These are phyloP conservation scores for Trypanosomatidae sp. DNA, from an alignment of 208 protist genomes.

Conservation along the genomic window DNA sequence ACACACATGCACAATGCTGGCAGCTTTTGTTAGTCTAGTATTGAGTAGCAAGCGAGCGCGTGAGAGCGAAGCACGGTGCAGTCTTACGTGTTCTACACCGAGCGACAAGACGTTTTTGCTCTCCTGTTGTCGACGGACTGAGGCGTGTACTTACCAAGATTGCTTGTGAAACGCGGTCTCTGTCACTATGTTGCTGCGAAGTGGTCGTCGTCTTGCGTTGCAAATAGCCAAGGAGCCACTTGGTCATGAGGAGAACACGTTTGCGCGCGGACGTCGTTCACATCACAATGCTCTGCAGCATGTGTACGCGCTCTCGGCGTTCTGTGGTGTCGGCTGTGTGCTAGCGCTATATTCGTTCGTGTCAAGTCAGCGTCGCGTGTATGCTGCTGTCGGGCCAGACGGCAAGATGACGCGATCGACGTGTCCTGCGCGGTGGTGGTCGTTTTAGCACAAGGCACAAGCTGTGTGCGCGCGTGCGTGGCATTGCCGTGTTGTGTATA, in stretches of 20 bases:
- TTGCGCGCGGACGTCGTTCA: constrained; percentile 49
- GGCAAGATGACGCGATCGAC: constrained; percentile 46
- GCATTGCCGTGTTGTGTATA: too few species aligned
- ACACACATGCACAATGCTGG: too few species aligned
- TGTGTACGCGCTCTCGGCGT: constrained; percentile 22
- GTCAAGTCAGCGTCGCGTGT: constrained; percentile 28
- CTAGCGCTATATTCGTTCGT: constrained; percentile 45
- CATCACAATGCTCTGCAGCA: constrained; percentile 42
- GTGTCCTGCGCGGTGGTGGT: constrained; percentile 66
- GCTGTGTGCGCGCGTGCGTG: too few species aligned
- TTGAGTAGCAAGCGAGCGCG: too few species aligned
- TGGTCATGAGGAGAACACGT: constrained; percentile 77
- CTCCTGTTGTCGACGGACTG: too few species aligned
- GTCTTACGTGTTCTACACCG: too few species aligned
- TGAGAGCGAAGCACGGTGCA: too few species aligned
- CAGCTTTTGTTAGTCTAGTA: too few species aligned
- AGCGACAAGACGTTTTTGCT: too few species aligned
- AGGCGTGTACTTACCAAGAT: too few species aligned
- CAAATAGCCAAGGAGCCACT: constrained; percentile 86
- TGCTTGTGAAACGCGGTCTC: too few species aligned
- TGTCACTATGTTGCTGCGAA: constrained; percentile 41
- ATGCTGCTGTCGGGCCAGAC: constrained; percentile 33
- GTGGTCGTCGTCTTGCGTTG: constrained; percentile 36
- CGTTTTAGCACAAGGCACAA: constrained; percentile 22
- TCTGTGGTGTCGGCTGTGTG: constrained; percentile 39